Conservation (phyloP, 1,139 yeast genomes). For the Hyphopichia khmerensis region DNA sequence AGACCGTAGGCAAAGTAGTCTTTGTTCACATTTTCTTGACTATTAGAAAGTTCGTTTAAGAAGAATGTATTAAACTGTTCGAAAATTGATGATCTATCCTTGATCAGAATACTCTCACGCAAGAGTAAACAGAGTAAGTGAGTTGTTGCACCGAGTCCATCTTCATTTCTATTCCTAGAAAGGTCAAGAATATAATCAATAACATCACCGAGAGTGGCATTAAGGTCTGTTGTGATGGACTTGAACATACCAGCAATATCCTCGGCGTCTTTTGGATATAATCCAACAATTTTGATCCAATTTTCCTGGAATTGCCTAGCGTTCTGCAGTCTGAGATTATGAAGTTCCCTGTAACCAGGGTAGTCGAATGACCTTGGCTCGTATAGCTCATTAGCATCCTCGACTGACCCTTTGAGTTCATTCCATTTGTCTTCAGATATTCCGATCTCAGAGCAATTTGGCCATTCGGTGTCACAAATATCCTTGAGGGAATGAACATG, state of each 20-base stretch:
- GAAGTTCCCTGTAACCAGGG: not conserved
- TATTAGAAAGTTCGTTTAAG: slow-evolving; percentile 26
- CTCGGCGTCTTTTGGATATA: not conserved
- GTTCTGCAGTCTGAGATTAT: not conserved
- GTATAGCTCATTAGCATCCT: not conserved
- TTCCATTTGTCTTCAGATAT: slow-evolving; percentile 24
- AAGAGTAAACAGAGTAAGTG: slow-evolving; percentile 50
- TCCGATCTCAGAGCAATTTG: slow-evolving; percentile 24
- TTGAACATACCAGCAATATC: slow-evolving; percentile 3
- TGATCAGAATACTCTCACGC: slow-evolving; percentile 20
- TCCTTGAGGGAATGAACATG: slow-evolving; percentile 21
- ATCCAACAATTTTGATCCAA: slow-evolving; percentile 3
- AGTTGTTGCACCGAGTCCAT: slow-evolving; percentile 29
- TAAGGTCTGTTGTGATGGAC: slow-evolving; percentile 1
- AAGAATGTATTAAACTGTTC: slow-evolving; percentile 40
- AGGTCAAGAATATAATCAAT: not conserved
- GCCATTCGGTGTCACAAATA: slow-evolving; percentile 19
- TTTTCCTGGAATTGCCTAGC: slow-evolving; percentile 3
- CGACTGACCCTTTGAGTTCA: slow-evolving; percentile 5
- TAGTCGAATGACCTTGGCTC: not conserved
- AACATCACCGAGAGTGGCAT: slow-evolving; percentile 3
- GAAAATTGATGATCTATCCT: slow-evolving; percentile 9
- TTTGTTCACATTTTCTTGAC: slow-evolving; percentile 32
- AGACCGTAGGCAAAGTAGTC: slow-evolving; percentile 55
- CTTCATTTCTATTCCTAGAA: slow-evolving; percentile 8